Evolutionary conservation across 768 basidiomycete species (phyloP).

Genomic region (Thelephora aurantiotincta): DNA sequence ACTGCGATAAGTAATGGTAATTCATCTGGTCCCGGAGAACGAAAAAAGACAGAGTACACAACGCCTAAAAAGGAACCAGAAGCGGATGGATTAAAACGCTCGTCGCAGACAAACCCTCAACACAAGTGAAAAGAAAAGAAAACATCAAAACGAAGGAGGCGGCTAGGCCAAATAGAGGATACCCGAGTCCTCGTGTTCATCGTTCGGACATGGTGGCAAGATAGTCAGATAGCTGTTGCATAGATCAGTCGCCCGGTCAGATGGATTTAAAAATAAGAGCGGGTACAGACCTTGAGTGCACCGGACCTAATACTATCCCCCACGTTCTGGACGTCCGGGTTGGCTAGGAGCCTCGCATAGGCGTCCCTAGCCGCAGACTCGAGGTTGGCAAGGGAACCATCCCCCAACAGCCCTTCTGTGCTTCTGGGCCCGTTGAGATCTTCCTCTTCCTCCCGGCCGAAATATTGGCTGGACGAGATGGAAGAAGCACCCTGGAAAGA

Average conservation of each 20-base stretch:
- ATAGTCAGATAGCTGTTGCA: slow-evolving; percentile 43
- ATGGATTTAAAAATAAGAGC: not conserved
- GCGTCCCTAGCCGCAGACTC: slow-evolving; percentile 65
- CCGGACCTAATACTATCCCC: slow-evolving; percentile 67
- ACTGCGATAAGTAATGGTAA: too few relatives aligned
- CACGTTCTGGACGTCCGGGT: slow-evolving; percentile 79
- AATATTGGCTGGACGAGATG: slow-evolving; percentile 94
- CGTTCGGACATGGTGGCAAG: slow-evolving; percentile 52
- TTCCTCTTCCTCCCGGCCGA: slow-evolving; percentile 69
- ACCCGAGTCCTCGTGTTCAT: slow-evolving; percentile 8
- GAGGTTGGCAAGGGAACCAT: slow-evolving; percentile 35
- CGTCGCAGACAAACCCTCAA: too few relatives aligned
- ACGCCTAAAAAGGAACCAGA: too few relatives aligned
- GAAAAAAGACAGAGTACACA: too few relatives aligned
- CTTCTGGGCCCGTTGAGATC: slow-evolving; percentile 21
- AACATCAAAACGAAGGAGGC: too few relatives aligned
- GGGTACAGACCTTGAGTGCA: slow-evolving; percentile 58
- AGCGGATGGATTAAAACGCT: too few relatives aligned
- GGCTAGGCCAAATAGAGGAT: not conserved
- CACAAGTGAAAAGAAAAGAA: too few relatives aligned
- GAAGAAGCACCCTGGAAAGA: slow-evolving; percentile 84
- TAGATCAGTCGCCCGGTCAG: slow-evolving; percentile 1
- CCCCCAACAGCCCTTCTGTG: slow-evolving; percentile 40
- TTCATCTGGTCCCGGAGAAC: too few relatives aligned
- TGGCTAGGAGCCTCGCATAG: slow-evolving; percentile 57